Base-by-base conservation (phyloP, 805 yeast genomes). In the Zygoascus bituminiphila region DNA sequence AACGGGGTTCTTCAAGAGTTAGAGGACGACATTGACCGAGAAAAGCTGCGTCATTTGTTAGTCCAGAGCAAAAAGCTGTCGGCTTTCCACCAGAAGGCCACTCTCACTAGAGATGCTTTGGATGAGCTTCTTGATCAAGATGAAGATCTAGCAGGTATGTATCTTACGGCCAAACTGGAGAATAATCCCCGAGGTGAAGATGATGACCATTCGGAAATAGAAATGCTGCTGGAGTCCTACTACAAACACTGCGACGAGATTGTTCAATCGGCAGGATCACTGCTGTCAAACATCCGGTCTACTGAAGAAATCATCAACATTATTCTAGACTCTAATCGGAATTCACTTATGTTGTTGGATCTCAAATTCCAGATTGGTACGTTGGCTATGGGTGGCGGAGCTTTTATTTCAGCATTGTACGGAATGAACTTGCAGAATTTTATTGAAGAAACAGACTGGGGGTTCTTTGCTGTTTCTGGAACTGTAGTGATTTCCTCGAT, bases 361-460 rank as follows among this genome's bases (percentile, higher is more conserved):
- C 71, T 93, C 49, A 75, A 84, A 57, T 87, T 88, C 62, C 82
- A 93, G 45, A 80, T 88, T 22, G 93, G 95, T 0, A 73, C 94
- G 49, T 68, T 93, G 31, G 82, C 95, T 2, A 70, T 89, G 59
- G 95, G 95, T 1, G 77, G 82, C 14, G 83, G 93, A 1, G 69
- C 94, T 42, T 86, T 85, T 55, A 62, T 87, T 14, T 93, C 95
- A 1, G 84, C 96, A 0, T 69, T 88, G 9, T 93, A 89, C 64
- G 99, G 99, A 31, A 93, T 93, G 98, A 93, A 93, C 65, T 70
- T 93, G 63, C 87, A 84, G 60, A 93, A 91, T 66, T 88, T 85
- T 61, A 81, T 93, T 20, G 99, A 93, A 62, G 95, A 88, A 49
- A 69, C 80, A 1, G 75, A 76, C 48, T 73, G 75, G 54, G 96